Conservation (phyloP, 768 basidiomycete genomes). For the Stropharia rugosoannulata region DNA sequence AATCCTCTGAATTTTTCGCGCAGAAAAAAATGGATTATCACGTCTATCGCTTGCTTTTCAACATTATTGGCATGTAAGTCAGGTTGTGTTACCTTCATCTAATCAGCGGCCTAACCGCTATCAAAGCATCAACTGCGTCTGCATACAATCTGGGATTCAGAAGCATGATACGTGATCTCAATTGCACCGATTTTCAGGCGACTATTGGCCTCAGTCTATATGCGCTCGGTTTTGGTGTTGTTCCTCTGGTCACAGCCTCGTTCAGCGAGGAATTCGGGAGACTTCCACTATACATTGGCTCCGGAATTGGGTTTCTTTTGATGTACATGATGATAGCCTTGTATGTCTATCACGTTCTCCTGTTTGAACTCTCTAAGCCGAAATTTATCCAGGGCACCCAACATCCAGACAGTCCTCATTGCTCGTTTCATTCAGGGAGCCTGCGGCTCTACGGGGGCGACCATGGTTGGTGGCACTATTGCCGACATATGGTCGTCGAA, state of each 20-base stretch:
- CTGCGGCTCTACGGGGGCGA: slow-evolving; percentile 68
- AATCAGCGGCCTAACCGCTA: slow-evolving; percentile 9
- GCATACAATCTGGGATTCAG: slow-evolving; percentile 53
- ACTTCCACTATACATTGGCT: slow-evolving; percentile 55
- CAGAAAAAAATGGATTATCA: slow-evolving; percentile 44
- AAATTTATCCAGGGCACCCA: slow-evolving; percentile 33
- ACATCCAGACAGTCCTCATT: slow-evolving; percentile 63
- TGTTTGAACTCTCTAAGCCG: not conserved
- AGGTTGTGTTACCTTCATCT: slow-evolving; percentile 16
- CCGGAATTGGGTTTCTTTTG: slow-evolving; percentile 45
- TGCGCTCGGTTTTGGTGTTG: slow-evolving; percentile 58
- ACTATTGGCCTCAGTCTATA: slow-evolving; percentile 52
- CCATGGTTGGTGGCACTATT: slow-evolving; percentile 75
- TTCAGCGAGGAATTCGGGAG: slow-evolving; percentile 76
- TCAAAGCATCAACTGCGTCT: slow-evolving; percentile 26
- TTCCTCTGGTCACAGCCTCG: slow-evolving; percentile 65
- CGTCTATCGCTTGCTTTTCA: slow-evolving; percentile 43
- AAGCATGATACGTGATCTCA: slow-evolving; percentile 53
- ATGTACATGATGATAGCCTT: slow-evolving; percentile 51
- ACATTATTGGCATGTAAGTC: slow-evolving; percentile 48
- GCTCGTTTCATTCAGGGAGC: slow-evolving; percentile 66
- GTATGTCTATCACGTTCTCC: slow-evolving; percentile 25
- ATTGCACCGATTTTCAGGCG: slow-evolving; percentile 40
- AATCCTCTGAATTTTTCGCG: slow-evolving; percentile 37
- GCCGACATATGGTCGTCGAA: slow-evolving; percentile 66